These are phyloP conservation scores for Protomyces arabidopsidicola DNA, from an alignment of 1,139 yeast genomes.

Conservation along the genomic window DNA sequence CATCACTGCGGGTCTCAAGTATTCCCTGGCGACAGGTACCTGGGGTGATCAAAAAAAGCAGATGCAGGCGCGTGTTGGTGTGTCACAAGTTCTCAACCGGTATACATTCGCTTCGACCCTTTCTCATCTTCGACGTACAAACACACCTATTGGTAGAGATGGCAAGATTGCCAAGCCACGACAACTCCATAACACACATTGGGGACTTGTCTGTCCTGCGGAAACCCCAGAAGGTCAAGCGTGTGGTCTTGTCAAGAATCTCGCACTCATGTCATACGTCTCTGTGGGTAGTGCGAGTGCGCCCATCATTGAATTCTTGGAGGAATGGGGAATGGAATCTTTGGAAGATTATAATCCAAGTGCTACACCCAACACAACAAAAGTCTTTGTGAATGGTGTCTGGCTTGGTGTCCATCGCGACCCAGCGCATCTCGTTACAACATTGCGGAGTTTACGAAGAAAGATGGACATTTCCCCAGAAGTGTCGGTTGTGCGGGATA, in stretches of 20 bases:
- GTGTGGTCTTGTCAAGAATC: constrained; percentile 95
- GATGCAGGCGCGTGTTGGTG: constrained; percentile 98
- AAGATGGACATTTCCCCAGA: constrained; percentile 94
- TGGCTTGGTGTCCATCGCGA: constrained; percentile 99
- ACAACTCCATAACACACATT: constrained; percentile 97
- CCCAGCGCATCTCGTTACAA: constrained; percentile 82
- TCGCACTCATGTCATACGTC: constrained; percentile 93
- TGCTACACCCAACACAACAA: constrained; percentile 82
- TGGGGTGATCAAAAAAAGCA: constrained; percentile 99
- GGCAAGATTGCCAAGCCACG: constrained; percentile 98
- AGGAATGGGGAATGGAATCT: constrained; percentile 99
- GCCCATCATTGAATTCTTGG: constrained; percentile 85
- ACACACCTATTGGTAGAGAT: constrained; percentile 98
- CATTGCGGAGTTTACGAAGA: constrained; percentile 88
- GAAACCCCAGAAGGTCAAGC: constrained; percentile 99
- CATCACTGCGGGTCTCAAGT: constrained; percentile 93
- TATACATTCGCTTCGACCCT: constrained; percentile 95
- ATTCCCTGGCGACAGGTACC: constrained; percentile 97
- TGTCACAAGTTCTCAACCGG: constrained; percentile 95
- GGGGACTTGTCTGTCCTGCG: constrained; percentile 99
- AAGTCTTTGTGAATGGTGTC: constrained; percentile 96
- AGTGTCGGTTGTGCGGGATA: constrained; percentile 93
- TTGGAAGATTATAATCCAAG: constrained; percentile 93
- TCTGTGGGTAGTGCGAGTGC: constrained; percentile 98
- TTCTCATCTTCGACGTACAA: constrained; percentile 96